phyloP scores from a whole-genome alignment of 768 basidiomycete genomes.

The Holtermannia corniformis region DNA sequence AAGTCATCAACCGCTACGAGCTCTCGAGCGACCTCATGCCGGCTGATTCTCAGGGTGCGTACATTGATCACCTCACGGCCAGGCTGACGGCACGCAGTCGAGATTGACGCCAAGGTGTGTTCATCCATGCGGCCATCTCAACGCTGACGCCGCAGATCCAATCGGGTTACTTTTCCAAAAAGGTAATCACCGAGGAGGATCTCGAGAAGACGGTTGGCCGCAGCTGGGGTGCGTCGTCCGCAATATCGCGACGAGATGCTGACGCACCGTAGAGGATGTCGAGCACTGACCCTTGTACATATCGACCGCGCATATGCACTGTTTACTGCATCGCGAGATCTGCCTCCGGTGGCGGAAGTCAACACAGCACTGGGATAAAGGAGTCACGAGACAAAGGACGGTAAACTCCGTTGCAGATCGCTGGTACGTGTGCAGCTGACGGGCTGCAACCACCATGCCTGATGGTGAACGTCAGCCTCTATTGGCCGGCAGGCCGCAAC shows the following conservation, averaged over 20 bases:
- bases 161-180: conserved; percentile 81
- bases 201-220: conserved; percentile 27
- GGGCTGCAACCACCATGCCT: too few relatives aligned
- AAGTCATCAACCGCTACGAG: conserved; percentile 62
- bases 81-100: conserved; percentile 60
- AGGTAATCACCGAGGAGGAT: conserved; percentile 50
- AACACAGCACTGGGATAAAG: too few relatives aligned
- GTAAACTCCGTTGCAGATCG: too few relatives aligned
- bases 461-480: background rate
- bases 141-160: conserved; percentile 43
- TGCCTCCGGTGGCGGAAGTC: too few relatives aligned
- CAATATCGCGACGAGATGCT: background rate
- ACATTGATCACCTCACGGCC: background rate
- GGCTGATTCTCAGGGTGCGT: conserved; percentile 34
- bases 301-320: too few relatives aligned
- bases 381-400: too few relatives aligned
- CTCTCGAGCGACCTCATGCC: conserved; percentile 85
- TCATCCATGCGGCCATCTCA: background rate
- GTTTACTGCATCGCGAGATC: too few relatives aligned
- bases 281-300: background rate
- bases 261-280: background rate
- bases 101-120: conserved; percentile 87
- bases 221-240: conserved; percentile 25
- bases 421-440: too few relatives aligned
- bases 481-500: background rate